Evolutionary conservation across 75 land plant genomes (phyloP).

Genomic region (Selaginella tamariscina): DNA sequence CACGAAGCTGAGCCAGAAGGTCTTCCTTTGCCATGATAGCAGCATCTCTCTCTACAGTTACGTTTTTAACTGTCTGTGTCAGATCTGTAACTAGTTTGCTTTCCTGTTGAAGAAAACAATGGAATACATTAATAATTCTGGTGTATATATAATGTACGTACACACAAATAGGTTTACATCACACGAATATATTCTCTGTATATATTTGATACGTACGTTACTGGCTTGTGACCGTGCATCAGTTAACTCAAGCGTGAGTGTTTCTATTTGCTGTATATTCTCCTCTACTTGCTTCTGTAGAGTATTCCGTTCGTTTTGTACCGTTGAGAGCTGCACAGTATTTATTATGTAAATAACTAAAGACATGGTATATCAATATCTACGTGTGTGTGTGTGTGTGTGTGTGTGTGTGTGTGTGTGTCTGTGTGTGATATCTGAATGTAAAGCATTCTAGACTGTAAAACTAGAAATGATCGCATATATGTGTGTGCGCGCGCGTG

Average conservation of each 20-base stretch:
- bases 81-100: background rate
- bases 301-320: background rate
- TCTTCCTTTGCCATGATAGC: slow-evolving; percentile 32
- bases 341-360: background rate
- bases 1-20: slow-evolving; percentile 24
- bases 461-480: background rate
- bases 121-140: too few relatives aligned
- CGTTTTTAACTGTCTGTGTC: slow-evolving; percentile 17
- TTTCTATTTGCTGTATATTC: background rate
- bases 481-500: too few relatives aligned
- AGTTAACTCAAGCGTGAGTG: background rate
- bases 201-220: background rate
- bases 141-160: too few relatives aligned
- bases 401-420: too few relatives aligned
- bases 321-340: background rate
- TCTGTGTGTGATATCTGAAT: too few relatives aligned
- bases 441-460: background rate
- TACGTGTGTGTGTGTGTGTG: too few relatives aligned
- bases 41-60: slow-evolving; percentile 34
- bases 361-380: too few relatives aligned
- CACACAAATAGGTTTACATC: too few relatives aligned
- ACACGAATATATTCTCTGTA: background rate
- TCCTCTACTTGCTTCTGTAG: background rate
- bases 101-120: background rate
- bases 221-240: background rate